Conservation (phyloP, 129 eudicot species). For the Smallanthus sonchifolius region DNA sequence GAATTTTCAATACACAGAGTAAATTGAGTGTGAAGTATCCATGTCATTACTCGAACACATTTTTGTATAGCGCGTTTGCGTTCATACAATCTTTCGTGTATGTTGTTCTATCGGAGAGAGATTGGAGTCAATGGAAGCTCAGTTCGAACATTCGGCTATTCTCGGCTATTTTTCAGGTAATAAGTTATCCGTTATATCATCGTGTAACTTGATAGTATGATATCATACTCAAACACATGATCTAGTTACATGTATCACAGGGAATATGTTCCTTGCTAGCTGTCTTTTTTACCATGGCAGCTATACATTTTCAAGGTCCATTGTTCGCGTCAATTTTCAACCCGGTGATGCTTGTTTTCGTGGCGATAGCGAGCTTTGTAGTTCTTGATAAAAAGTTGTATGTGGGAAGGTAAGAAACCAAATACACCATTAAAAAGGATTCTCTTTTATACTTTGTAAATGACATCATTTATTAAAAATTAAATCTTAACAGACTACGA, state of each 20-base stretch:
- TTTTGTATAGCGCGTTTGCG: conserved; percentile 17
- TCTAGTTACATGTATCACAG: conserved; percentile 16
- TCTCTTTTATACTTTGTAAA: not conserved
- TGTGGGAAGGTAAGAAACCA: conserved; percentile 55
- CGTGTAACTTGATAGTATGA: not conserved
- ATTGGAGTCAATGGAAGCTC: conserved; percentile 50
- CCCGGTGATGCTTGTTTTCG: conserved; percentile 51
- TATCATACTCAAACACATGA: not conserved
- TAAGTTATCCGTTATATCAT: not conserved
- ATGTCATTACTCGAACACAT: conserved; percentile 30
- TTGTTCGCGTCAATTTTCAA: conserved; percentile 51
- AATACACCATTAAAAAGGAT: not conserved
- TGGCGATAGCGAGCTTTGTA: conserved; percentile 42
- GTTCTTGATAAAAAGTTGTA: conserved; percentile 47
- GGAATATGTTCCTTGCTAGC: conserved; percentile 40
- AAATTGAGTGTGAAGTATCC: conserved; percentile 34
- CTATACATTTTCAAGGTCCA: conserved; percentile 49
- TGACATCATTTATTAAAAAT: not conserved
- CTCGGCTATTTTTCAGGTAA: conserved; percentile 37
- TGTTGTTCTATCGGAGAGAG: conserved; percentile 23
- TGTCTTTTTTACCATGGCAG: conserved; percentile 24
- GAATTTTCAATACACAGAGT: conserved; percentile 15
- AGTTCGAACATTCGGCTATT: conserved; percentile 36
- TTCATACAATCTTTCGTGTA: conserved; percentile 22
- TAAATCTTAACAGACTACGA: no score